Conservation (phyloP, 768 basidiomycete species). For the Omphalotus guepiniiformis region DNA sequence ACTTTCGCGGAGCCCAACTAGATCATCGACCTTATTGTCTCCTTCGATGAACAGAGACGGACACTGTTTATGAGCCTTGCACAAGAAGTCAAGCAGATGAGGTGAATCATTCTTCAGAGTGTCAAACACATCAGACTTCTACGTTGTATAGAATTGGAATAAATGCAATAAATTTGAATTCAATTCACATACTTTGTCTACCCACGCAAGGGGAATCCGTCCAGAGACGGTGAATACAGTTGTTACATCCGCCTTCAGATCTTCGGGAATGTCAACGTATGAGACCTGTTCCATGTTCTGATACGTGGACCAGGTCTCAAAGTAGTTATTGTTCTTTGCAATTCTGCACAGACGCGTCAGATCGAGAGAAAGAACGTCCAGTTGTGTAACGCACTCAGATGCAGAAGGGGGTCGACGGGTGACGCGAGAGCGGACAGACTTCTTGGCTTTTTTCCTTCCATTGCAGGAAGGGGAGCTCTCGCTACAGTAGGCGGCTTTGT, state of each 20-base stretch:
- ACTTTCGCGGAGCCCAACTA: conserved; percentile 29
- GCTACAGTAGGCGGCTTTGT: background rate
- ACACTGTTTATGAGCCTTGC: conserved; percentile 20
- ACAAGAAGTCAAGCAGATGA: conserved; percentile 29
- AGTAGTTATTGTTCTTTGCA: conserved; percentile 41
- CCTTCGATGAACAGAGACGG: conserved; percentile 37
- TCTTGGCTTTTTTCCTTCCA: background rate
- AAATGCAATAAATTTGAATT: background rate
- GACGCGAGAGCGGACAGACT: background rate
- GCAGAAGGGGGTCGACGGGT: conserved; percentile 32
- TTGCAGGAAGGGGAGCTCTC: conserved; percentile 1
- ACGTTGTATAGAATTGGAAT: background rate
- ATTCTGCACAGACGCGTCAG: conserved; percentile 29
- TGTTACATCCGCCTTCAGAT: conserved; percentile 30
- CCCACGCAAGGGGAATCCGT: conserved; percentile 37
- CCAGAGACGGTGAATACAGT: conserved; percentile 34
- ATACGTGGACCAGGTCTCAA: conserved; percentile 48
- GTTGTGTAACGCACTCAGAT: conserved; percentile 44
- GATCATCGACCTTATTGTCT: conserved; percentile 12
- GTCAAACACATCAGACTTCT: conserved; percentile 24
- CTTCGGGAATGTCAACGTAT: conserved; percentile 38
- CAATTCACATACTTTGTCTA: conserved; percentile 29
- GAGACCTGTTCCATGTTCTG: conserved; percentile 49
- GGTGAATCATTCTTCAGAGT: conserved; percentile 19
- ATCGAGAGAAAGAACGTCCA: background rate